Evolutionary conservation across 139 green algal genomes (phyloP), one percentile per base, ranked within the genome.

Genomic region (Chlorella sp.): DNA sequence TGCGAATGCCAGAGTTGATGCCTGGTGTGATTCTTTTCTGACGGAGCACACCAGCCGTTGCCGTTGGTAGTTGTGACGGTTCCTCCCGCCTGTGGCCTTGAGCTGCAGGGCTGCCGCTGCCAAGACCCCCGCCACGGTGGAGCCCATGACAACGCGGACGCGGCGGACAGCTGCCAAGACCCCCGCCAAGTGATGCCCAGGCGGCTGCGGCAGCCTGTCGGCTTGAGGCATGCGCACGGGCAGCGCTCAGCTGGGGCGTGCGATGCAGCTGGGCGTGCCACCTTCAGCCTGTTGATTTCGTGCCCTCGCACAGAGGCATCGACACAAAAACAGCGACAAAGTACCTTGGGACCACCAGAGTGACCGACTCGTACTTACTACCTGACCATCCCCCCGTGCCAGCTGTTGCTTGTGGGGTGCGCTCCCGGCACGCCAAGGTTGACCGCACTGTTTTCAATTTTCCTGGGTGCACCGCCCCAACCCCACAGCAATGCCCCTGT

Each of bases 101-200:
- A 30, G 36, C 78, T 53, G 69, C 85, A 83, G 85, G 18, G 71
- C 85, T 12, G 85, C 85, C 16, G 85, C 85, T 21, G 85, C 85
- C 69, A 89, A 89, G 71, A 89, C 85, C 24, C 85, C 85, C 30
- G 71, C 71, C 32, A 89, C 85, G 1, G 85, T 48, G 48, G 85
- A 89, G 71, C 85, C 85, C 7, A 32, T 40, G n/a, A 89, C 85
- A 21, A 71, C 83, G 26, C 64, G 53, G n/a, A 89, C 85, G 48
- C 53, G 71, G 71, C 85, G 85, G 40, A 22, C 53, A 15, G 9
- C 32, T 7, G 85, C 71, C 71, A 89, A 88, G 68, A 88, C 85
- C 16, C 71, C 85, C 48, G 85, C 85, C 42, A 53, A 82, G 48
- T 89, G n/a, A 73, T 30, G 75, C 68, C 68, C 32, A 15, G 11